A percentile compares a stretch with the other conserved stretches of the same genome.
phyloP scores from a whole-genome alignment of 108 stramenopile species.

The Epithemia pelagica region DNA sequence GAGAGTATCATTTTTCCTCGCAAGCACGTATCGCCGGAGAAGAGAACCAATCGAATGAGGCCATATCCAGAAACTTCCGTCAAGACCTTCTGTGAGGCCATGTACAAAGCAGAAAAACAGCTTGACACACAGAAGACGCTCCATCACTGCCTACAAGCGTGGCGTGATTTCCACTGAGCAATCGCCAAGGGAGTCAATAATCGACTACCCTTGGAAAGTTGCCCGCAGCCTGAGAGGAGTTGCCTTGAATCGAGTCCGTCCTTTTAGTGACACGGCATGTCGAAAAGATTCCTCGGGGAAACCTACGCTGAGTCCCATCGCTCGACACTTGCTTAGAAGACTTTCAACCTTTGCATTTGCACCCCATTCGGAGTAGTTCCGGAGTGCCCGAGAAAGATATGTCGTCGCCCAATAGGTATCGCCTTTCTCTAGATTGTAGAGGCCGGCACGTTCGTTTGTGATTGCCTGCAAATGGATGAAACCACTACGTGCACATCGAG shows the following conservation, averaged over 20 bases:
- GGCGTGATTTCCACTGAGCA: too few relatives aligned
- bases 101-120: too few relatives aligned
- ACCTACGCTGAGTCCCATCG: not conserved
- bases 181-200: too few relatives aligned
- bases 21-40: too few relatives aligned
- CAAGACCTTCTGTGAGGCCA: too few relatives aligned
- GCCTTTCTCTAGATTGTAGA: not conserved
- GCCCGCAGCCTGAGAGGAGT: not conserved
- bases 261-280: not conserved
- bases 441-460: not conserved
- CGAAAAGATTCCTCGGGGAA: not conserved
- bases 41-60: too few relatives aligned
- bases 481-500: not conserved
- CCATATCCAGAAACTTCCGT: too few relatives aligned
- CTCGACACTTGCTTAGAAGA: not conserved
- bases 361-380: slow-evolving; percentile 5
- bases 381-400: not conserved
- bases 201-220: not conserved
- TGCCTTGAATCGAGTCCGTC: not conserved
- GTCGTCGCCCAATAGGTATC: not conserved
- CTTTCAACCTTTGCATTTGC: slow-evolving; percentile 7
- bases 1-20: too few relatives aligned
- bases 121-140: too few relatives aligned
- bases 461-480: slow-evolving; percentile 1
- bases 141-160: too few relatives aligned